Evolutionary conservation across 1,139 yeast species (phyloP), one percentile per base, ranked within the genome.

Genomic region (Saccharomyces hybrid): DNA sequence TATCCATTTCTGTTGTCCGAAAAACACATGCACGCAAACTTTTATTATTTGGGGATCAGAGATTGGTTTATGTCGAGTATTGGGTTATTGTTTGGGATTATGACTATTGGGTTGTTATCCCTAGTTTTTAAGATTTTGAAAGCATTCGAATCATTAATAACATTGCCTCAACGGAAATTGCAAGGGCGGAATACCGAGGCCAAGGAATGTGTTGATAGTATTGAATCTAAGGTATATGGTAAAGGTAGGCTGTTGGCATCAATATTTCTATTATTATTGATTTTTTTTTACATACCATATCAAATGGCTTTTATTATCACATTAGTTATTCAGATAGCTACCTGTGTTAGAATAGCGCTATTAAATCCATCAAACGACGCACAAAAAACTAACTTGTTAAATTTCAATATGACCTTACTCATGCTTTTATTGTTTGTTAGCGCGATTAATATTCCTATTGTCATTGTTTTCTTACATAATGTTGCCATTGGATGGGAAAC

Each of bases 231-330:
- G 12, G 44, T 38, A 50, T 51, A 57, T 48, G 59, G 54, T 48
- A 64, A 62, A 16, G 66, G 76, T 24, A 65, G 78, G 14, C 51
- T 71, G 1, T 54, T 73, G 3, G 75, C 76, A 2, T 69, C 77
- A 0, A 53, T 75, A 1, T 26, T 78, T 1, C 60, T 84, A 28
- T 55, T 76, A 12, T 55, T 69, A 0, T 64, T 75, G 26, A 86
- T 86, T 4, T 73, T 84, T 29, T 69, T 83, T 42, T 84, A 83
- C 64, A 73, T 88, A 27, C 96, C 96, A 0, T 89, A 84, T 64
- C 96, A 89, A 67, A 78, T 88, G 64, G 90, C 88, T 0, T 88
- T 78, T 64, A 71, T 83, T 12, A 75, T 86, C 6, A 77, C 85
- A 50, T 75, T 82, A 55, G 29, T 82, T 21, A 75, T 82, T 0